These are phyloP conservation scores for Herpomyces periplanetae DNA, from an alignment of 2,329 filamentous ascomycete species.

Conservation along the genomic window DNA sequence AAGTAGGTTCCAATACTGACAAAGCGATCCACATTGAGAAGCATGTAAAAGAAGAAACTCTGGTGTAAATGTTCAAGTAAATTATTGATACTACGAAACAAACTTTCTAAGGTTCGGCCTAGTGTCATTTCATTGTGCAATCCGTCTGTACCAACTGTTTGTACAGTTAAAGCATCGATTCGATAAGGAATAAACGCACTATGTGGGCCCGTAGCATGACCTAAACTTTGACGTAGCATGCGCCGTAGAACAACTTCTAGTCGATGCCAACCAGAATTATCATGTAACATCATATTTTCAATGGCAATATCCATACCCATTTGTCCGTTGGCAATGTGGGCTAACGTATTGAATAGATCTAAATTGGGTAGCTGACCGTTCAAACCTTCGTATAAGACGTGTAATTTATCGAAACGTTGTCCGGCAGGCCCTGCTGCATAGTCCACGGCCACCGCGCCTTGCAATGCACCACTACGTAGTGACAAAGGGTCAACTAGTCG, in stretches of 20 bases:
- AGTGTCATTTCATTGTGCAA: conserved; percentile 96
- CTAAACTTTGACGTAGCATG: conserved; percentile 65
- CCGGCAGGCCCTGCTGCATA: conserved; percentile 30
- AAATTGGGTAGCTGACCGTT: conserved; percentile 87
- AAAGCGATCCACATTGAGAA: conserved; percentile 66
- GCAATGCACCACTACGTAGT: conserved; percentile 64
- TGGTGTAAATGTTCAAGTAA: conserved; percentile 83
- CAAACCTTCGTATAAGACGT: conserved; percentile 72
- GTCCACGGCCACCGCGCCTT: conserved; percentile 72
- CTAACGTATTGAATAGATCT: conserved; percentile 74
- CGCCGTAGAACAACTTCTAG: conserved; percentile 60
- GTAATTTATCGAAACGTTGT: conserved; percentile 44
- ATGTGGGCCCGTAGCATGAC: conserved; percentile 58
- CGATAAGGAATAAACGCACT: conserved; percentile 93
- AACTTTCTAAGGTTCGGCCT: conserved; percentile 51
- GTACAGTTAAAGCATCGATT: conserved; percentile 71
- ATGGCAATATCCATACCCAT: conserved; percentile 56
- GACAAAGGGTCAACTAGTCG: conserved; percentile 30
- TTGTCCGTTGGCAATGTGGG: conserved; percentile 50
- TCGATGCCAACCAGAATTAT: conserved; percentile 37
- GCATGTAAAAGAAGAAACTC: conserved; percentile 93
- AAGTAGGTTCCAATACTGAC: conserved; percentile 94
- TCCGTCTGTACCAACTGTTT: conserved; percentile 52
- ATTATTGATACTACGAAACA: conserved; percentile 80
- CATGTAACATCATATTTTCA: conserved; percentile 45